Evolutionary conservation across 2,329 filamentous ascomycete genomes (phyloP).

Genomic region (Meredithiella fracta): DNA sequence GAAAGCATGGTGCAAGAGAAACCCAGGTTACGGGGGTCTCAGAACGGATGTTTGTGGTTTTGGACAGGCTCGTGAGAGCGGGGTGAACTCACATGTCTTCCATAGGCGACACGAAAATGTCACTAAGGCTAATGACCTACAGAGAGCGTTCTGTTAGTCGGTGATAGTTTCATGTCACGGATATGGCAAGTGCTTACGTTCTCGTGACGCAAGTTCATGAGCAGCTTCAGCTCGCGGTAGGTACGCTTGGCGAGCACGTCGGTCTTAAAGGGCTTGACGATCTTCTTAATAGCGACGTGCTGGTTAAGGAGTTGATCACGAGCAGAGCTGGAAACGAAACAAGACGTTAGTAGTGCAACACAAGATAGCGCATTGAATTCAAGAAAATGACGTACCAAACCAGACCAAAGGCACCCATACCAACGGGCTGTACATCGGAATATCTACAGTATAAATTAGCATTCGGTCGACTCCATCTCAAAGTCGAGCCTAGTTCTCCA

Average conservation of each 20-base stretch:
- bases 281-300: constrained; percentile 98
- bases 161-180: constrained; percentile 11
- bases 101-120: constrained; percentile 97
- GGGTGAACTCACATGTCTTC: constrained; percentile 73
- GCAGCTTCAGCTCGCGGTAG: constrained; percentile 89
- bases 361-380: not conserved
- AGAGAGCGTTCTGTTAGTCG: constrained; percentile 14
- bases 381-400: constrained; percentile 60
- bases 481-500: not conserved
- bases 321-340: constrained; percentile 50
- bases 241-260: constrained; percentile 94
- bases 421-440: constrained; percentile 92
- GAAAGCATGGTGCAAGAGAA: no score
- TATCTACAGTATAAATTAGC: constrained; percentile 44
- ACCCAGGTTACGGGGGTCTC: no score
- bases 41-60: not conserved
- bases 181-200: constrained; percentile 45
- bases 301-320: constrained; percentile 95
- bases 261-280: constrained; percentile 99
- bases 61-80: not conserved
- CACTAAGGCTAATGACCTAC: constrained; percentile 90
- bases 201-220: constrained; percentile 93
- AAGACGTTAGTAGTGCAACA: not conserved
- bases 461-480: not conserved
- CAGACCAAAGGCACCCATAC: constrained; percentile 96